Evolutionary conservation across 805 yeast genomes (phyloP), one percentile per base, ranked within the genome.

Genomic region (Cyberlindnera xishuangbannaensis): DNA sequence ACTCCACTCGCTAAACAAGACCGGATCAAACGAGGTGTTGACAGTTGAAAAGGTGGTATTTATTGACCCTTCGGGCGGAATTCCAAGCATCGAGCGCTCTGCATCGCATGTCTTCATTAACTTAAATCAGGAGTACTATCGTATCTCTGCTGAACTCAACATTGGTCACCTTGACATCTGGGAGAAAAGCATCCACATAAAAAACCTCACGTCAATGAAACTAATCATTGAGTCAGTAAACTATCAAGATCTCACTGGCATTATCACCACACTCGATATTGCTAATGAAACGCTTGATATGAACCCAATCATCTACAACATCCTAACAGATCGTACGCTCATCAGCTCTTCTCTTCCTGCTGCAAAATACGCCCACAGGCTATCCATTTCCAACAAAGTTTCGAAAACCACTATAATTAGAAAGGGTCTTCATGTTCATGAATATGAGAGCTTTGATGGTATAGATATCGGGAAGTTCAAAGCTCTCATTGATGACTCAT

Each of bases 271-370:
- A 0, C 83, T 95, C 0, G 57, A 65, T 8, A 75, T 85, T 15
- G 90, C 95, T 18, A 76, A 83, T 7, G 53, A 56, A 25, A 50
- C 52, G 13, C 37, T 58, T 5, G 56, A 55, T 10, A 69, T 71
- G 39, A 92, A 92, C 54, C 98, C 99, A 2, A 71, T 92, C 26
- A 76, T 92, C 12, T 85, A 88, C 57, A 92, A 92, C 53, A 71
- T 92, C 12, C 65, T 92, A 24, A 92, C 99, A 0, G 97, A 92
- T 54, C 65, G 97, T 33, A 86, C 97, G 1, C 69, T 85, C 8
- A 78, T 90, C 15, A 86, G 96, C 2, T 85, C 96, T 0, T 88
- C 97, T 0, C 64, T 92, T 26, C 97, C 98, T 0, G 76, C 83
- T 17, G 69, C 55, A 18, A 64, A 63, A 38, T 53, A 53, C 19